Base-by-base conservation (phyloP, 1,139 yeast species). In the Magnusiomyces clavatus region DNA sequence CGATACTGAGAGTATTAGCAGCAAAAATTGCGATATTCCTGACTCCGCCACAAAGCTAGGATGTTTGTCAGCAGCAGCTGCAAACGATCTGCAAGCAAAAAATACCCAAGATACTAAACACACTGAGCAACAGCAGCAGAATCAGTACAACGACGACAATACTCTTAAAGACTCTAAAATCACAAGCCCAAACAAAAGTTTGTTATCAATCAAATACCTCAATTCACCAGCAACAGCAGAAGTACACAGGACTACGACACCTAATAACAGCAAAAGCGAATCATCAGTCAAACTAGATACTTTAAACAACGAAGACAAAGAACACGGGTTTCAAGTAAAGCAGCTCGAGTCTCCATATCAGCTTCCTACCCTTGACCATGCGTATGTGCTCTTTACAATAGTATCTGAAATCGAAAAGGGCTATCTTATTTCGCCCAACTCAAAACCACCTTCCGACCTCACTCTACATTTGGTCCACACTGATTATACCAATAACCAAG, bases 361-460 rank as follows among this genome's bases (percentile, higher is more conserved):
- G 20, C 17, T n/a, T n/a, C 31, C 31, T 5, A 24, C 31, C 8
- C 31, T 19, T n/a, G 47, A 44, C 24, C 82, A 81, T 62, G 79
- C 89, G 1, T 89, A 89, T 64, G 77, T 87, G 63, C 72, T 83
- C 17, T 65, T 86, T 16, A 77, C 90, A 0, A 76, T 85, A 1
- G 75, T 86, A 1, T 73, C 80, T 24, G 72, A 74, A 50, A 77
- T 88, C 51, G 97, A 89, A 64, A 77, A 80, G 2, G 75, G 75
- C 0, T 89, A 87, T 64, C 71, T 69, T 43, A 86, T 90, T 16
- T 87, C 94, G 50, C 97, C 97, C 0, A 54, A 65, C 1, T 85
- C 95, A 0, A 63, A 74, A 43, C 73, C 84, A 2, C 68, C 75
- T 1, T 70, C 76, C n/a, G 64, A 73, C 14, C 50, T 55, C 13